Evolutionary conservation across 768 basidiomycete genomes (phyloP), one percentile per base, ranked within the genome.

Genomic region (Leccinum imitatum): DNA sequence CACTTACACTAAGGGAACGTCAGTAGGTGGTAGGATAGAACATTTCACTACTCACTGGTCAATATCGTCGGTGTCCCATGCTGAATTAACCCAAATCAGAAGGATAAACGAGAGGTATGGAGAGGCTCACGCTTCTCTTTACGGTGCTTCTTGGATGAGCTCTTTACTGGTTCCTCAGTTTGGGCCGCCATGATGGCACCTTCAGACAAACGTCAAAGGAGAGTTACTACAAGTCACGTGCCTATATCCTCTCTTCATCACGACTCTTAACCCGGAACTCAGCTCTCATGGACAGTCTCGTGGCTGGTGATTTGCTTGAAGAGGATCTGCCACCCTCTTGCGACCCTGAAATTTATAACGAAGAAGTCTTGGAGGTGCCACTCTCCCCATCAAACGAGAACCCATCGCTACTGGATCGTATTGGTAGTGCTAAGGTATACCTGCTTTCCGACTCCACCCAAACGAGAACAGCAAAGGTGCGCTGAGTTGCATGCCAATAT

Each of bases 61-160:
- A 75, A 98, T 94, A 67, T 97, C 96, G 73, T 98, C 95, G 48
- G 95, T 98, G 71, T 98, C 96, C 96, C 96, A 98, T 70, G 95
- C 96, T 98, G 62, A 65, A 57, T 31, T 65, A 55, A 68, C 55
- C 60, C 33, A 58, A 53, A 63, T 71, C 57, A 69, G 61, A 48
- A 48, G 53, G 47, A 21, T 8, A 23, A 10, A 14, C 37, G 6
- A 59, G 2, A 11, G 2, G n/a, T 14, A 23, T 19, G 15, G 3
- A 27, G 15, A 54, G 9, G 76, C 93, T 71, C 69, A 96, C 95
- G 95, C 77, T 98, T 98, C 8, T 97, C 95, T 72, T 97, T 97
- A 63, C 95, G 82, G 73, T 93, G 89, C 50, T 84, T 79, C 78
- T 93, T 95, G 78, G 94, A 95, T 75, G 95, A 94, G 75, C 82